phyloP scores from a whole-genome alignment of 2,329 filamentous ascomycete genomes.

The Fusarium irregulare region DNA sequence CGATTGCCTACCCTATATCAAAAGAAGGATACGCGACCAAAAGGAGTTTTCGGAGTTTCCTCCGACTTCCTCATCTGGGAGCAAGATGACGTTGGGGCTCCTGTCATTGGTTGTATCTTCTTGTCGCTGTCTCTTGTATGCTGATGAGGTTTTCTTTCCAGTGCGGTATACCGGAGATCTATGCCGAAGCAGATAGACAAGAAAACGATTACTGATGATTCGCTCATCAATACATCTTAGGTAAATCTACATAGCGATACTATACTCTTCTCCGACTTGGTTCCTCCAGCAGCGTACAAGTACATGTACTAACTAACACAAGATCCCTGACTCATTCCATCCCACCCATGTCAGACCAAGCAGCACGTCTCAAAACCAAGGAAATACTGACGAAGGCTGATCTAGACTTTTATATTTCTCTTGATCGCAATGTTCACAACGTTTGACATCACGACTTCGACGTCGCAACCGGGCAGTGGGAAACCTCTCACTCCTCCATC shows the following conservation, averaged over 20 bases:
- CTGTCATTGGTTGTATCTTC: constrained; percentile 29
- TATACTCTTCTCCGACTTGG: background rate
- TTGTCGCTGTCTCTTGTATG: background rate
- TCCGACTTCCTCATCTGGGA: constrained; percentile 39
- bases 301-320: constrained; percentile 11
- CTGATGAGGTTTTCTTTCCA: background rate
- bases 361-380: background rate
- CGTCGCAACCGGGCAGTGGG: constrained; percentile 22
- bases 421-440: constrained; percentile 39
- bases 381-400: background rate
- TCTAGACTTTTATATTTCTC: background rate
- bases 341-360: background rate
- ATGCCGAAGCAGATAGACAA: no score
- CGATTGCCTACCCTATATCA: background rate
- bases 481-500: constrained; percentile 29
- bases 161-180: background rate
- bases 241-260: background rate
- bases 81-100: background rate
- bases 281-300: background rate
- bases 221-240: no score
- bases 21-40: background rate
- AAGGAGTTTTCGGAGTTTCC: constrained; percentile 44
- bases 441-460: constrained; percentile 36
- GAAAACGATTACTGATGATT: no score
- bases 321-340: constrained; percentile 15